Evolutionary conservation across 2,329 filamentous ascomycete genomes (phyloP).

Genomic region (Aspergillus alliaceus): DNA sequence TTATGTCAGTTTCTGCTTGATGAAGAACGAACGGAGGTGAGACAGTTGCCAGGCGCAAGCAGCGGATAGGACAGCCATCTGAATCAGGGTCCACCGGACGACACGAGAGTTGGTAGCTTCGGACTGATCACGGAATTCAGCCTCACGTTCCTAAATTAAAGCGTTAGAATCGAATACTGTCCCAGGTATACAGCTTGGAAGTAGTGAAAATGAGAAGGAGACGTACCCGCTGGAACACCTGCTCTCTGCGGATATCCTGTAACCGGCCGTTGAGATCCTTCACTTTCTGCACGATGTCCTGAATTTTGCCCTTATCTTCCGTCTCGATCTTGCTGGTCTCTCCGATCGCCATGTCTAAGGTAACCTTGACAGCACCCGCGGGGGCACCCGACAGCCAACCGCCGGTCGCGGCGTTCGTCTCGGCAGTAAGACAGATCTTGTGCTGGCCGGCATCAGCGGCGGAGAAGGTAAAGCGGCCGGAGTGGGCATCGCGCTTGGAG

Average conservation of each 20-base stretch:
- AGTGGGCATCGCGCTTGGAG: constrained; percentile 72
- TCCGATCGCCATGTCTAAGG: constrained; percentile 88
- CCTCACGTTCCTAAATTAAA: constrained; percentile 77
- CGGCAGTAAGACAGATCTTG: constrained; percentile 90
- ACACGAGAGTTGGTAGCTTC: constrained; percentile 90
- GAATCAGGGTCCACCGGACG: constrained; percentile 89
- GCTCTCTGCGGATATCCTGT: constrained; percentile 86
- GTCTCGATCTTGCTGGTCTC: constrained; percentile 93
- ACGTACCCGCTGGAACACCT: constrained; percentile 88
- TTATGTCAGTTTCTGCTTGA: constrained; percentile 99
- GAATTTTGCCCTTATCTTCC: constrained; percentile 87
- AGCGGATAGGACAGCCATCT: constrained; percentile 76
- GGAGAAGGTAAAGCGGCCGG: constrained; percentile 91
- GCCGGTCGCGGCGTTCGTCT: constrained; percentile 64
- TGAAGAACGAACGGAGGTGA: constrained; percentile 95
- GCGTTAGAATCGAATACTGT: not conserved
- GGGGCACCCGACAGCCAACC: constrained; percentile 70
- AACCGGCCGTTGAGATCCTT: constrained; percentile 85
- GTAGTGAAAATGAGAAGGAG: not conserved
- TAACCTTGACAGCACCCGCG: constrained; percentile 78
- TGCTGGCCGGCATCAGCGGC: constrained; percentile 94
- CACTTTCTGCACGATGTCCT: constrained; percentile 83
- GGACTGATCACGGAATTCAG: constrained; percentile 96
- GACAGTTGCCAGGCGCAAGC: constrained; percentile 98
- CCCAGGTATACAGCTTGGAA: not conserved